phyloP scores from a whole-genome alignment of 2,329 filamentous ascomycete genomes.

The Periconia macrospinosa region DNA sequence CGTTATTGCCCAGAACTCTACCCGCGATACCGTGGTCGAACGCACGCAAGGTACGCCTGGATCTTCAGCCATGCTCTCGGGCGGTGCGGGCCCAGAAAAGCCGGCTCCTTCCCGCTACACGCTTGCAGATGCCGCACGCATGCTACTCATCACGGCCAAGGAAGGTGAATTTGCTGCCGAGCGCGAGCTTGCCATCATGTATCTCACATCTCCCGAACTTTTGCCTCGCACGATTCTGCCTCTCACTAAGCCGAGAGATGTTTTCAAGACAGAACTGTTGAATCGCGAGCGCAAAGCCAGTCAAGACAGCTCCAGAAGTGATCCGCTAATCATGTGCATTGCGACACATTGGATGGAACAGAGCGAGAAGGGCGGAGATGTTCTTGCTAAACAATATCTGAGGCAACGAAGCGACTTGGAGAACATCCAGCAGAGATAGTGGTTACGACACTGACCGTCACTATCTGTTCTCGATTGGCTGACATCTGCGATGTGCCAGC shows the following conservation, averaged over 20 bases:
- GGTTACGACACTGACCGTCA: conserved; percentile 7
- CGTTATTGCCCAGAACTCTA: conserved; percentile 69
- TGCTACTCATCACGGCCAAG: conserved; percentile 92
- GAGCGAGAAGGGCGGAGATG: conserved; percentile 82
- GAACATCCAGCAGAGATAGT: conserved; percentile 51
- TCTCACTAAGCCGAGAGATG: conserved; percentile 79
- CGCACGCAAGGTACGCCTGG: conserved; percentile 22
- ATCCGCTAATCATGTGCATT: conserved; percentile 88
- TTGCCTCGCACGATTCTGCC: conserved; percentile 79
- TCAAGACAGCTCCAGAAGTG: conserved; percentile 66
- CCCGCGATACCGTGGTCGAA: conserved; percentile 50
- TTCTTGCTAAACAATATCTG: conserved; percentile 79
- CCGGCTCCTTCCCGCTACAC: conserved; percentile 59
- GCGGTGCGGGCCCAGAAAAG: conserved; percentile 2
- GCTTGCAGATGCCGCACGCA: conserved; percentile 78
- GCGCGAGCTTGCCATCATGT: conserved; percentile 89
- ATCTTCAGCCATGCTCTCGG: conserved; percentile 17
- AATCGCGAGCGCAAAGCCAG: conserved; percentile 59
- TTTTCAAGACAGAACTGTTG: conserved; percentile 88
- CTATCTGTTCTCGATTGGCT: background rate
- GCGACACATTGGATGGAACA: conserved; percentile 98
- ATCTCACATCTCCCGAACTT: conserved; percentile 86
- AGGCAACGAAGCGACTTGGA: conserved; percentile 69
- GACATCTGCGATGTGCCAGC: background rate
- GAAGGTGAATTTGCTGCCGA: conserved; percentile 88